Percentiles rank a stretch among this genome's conserved stretches.
phyloP scores from a whole-genome alignment of 2,329 filamentous ascomycete species.

The Penicillium polonicum region DNA sequence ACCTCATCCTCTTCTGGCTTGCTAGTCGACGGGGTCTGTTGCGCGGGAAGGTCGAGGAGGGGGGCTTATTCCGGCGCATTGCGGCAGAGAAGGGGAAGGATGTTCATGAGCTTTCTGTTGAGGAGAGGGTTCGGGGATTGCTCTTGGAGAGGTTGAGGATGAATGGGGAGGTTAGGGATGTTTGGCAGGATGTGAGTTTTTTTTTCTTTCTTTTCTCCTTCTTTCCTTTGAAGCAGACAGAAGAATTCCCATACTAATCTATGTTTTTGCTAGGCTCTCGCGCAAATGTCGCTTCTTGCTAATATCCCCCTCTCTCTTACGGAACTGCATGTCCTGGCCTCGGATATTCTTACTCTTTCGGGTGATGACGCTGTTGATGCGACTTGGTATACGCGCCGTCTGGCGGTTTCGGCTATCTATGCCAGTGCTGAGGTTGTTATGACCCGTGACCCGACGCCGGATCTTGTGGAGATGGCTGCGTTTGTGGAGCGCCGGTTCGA shows the following conservation, averaged over 20 bases:
- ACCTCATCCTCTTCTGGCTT: slow-evolving; percentile 62
- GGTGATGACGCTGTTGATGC: slow-evolving; percentile 79
- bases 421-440: slow-evolving; percentile 86
- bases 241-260: slow-evolving; percentile 6
- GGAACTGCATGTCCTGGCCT: slow-evolving; percentile 78
- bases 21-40: slow-evolving; percentile 41
- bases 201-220: not conserved
- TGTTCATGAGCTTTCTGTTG: slow-evolving; percentile 46
- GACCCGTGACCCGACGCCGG: slow-evolving; percentile 77
- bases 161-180: slow-evolving; percentile 69
- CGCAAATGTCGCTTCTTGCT: slow-evolving; percentile 81
- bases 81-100: slow-evolving; percentile 13
- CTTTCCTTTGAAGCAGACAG: not conserved
- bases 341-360: slow-evolving; percentile 87
- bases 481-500: slow-evolving; percentile 76
- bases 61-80: slow-evolving; percentile 24
- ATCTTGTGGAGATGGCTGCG: slow-evolving; percentile 72
- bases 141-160: slow-evolving; percentile 74
- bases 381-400: slow-evolving; percentile 80
- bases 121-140: slow-evolving; percentile 66
- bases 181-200: slow-evolving; percentile 78
- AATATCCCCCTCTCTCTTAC: slow-evolving; percentile 72
- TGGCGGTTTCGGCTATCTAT: slow-evolving; percentile 64
- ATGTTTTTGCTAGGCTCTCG: slow-evolving; percentile 64
- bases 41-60: slow-evolving; percentile 36